Evolutionary conservation across 257 asterid genomes (phyloP), one percentile per base, ranked within the genome.

Genomic region (Verbena officinalis): DNA sequence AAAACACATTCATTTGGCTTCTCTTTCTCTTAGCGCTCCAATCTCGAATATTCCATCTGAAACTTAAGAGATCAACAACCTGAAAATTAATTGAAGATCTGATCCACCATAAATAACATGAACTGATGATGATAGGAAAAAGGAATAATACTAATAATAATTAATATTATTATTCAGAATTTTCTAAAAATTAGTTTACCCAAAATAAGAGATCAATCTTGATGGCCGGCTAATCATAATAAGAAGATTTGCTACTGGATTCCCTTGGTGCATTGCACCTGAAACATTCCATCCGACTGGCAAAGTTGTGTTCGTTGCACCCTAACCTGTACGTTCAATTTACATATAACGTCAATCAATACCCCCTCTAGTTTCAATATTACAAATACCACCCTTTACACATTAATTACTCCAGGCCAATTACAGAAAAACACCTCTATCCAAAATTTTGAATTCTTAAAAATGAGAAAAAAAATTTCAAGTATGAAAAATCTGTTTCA

Each of bases 221-320:
- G 80, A 73, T 67, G 76, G 74, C 2, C 33, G 33, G 78, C 73
- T 69, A 81, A 65, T 64, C 40, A 7, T 3, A n/a, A 3, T 44
- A 86, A 1, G 80, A 50, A 45, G 86, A 78, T 75, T 82, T 84
- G 95, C 81, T 73, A 61, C 84, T 74, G 33, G 83, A 75, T 64
- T 93, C 97, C 73, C 95, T 86, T 0, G 99, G 97, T 62, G 99
- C 99, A 65, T 80, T 93, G 99, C 99, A 93, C 84, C 94, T 77
- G 89, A 80, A 93, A 75, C 99, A 93, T 65, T 93, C 97, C 90
- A 87, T 87, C 80, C 99, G 77, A 73, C 94, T 93, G 0, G 99
- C 99, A 39, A 90, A 93, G 86, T 93, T 93, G 77, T 93, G 99
- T 79, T 85, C 99, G 27, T 90, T 90, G 90, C 99, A 93, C 33